A percentile compares a stretch with the other conserved stretches of the same genome.
Conservation (phyloP, 129 eudicot species). For the Lonicera japonica region DNA sequence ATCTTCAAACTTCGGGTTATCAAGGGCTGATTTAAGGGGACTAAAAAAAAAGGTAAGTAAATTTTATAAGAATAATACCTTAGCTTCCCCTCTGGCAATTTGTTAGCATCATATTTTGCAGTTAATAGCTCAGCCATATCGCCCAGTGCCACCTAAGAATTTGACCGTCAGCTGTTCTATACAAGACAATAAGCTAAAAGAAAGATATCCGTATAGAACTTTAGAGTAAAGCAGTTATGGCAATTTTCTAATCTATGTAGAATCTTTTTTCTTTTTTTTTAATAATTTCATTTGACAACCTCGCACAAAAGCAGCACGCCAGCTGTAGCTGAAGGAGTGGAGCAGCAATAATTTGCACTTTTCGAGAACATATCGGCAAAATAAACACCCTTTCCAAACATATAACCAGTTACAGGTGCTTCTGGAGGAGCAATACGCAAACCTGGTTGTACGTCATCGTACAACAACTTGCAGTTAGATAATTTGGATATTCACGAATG, state of each 20-base stretch:
- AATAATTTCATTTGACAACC: slow-evolving; percentile 30
- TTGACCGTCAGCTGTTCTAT: background rate
- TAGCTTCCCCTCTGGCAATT: slow-evolving; percentile 80
- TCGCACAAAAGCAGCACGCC: slow-evolving; percentile 95
- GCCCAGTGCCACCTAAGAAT: slow-evolving; percentile 83
- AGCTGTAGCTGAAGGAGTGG: slow-evolving; percentile 29
- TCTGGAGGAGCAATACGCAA: slow-evolving; percentile 99
- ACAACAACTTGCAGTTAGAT: slow-evolving; percentile 11
- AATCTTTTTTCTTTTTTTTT: too few relatives aligned
- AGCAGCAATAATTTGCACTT: slow-evolving; percentile 92
- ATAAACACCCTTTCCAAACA: slow-evolving; percentile 99
- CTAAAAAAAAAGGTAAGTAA: background rate
- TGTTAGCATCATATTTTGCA: slow-evolving; percentile 69
- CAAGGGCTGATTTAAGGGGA: background rate
- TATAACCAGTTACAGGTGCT: slow-evolving; percentile 91
- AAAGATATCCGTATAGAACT: too few relatives aligned
- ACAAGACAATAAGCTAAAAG: too few relatives aligned
- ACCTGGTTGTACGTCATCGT: slow-evolving; percentile 35
- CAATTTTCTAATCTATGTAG: background rate
- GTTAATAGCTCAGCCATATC: slow-evolving; percentile 78
- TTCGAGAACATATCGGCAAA: slow-evolving; percentile 99
- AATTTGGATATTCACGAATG: slow-evolving; percentile 1
- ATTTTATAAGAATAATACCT: slow-evolving; percentile 36
- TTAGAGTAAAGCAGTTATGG: background rate
- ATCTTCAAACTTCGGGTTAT: background rate